Conservation (phyloP, 1,284 basidiomycete genomes). For the Sanghuangporus baumii region DNA sequence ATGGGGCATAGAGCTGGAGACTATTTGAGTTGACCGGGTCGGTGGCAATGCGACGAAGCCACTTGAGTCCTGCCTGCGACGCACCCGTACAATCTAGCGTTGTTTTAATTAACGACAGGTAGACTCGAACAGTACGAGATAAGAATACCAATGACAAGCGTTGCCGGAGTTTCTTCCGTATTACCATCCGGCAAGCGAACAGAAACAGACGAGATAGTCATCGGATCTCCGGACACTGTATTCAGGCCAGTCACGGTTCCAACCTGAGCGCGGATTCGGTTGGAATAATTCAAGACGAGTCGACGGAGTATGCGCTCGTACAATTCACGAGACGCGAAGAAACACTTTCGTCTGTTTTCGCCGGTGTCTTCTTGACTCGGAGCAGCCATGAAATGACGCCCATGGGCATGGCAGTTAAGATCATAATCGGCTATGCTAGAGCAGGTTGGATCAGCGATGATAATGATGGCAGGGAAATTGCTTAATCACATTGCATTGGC, state of each 20-base stretch:
- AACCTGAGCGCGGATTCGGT: slow-evolving; percentile 2
- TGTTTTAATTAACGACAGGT: background rate
- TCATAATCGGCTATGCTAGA: slow-evolving; percentile 4
- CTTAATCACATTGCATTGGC: slow-evolving; percentile 17
- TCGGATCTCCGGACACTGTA: slow-evolving; percentile 1
- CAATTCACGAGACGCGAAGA: slow-evolving; percentile 14
- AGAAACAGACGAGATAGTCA: slow-evolving; percentile 7
- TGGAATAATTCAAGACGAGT: slow-evolving; percentile 5
- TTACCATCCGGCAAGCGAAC: slow-evolving; percentile 4
- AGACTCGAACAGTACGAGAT: background rate
- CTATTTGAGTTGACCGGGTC: background rate
- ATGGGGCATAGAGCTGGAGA: background rate
- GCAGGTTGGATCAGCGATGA: background rate
- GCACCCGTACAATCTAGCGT: slow-evolving; percentile 16
- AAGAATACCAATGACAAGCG: slow-evolving; percentile 11
- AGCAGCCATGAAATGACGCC: slow-evolving; percentile 1
- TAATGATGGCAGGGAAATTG: background rate
- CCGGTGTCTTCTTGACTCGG: background rate
- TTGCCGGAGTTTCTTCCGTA: background rate
- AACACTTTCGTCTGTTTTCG: background rate
- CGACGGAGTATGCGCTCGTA: slow-evolving; percentile 15
- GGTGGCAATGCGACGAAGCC: slow-evolving; percentile 6
- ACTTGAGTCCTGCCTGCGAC: slow-evolving; percentile 18
- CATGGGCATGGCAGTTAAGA: background rate
- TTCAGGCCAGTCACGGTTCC: slow-evolving; percentile 5